Base-by-base conservation (phyloP, 2,329 filamentous ascomycete species). In the Sarocladium oryzae region DNA sequence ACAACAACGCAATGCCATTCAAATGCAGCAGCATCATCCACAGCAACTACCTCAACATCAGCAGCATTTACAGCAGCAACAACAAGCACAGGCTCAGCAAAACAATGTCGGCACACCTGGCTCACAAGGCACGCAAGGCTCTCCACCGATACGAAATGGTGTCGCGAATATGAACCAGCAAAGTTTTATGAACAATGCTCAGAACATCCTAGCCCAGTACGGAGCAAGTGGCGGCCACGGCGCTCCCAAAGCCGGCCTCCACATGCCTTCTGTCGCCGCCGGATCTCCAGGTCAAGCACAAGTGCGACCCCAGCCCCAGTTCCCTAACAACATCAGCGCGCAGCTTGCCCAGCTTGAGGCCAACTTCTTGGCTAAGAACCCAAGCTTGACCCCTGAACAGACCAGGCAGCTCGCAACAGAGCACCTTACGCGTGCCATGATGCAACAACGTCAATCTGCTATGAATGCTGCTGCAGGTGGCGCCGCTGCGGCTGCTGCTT, bases 381-480 rank as follows among this genome's bases (percentile, higher is more conserved):
- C 79, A 1, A 74, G 69, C 28, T 61, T 77, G 13, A 70, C 75
- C 0, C 69, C 73, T 2, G 76, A 81, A 33, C 69, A 74, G 53
- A 67, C 74, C 4, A 71, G 76, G 8, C 69, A 76, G 32, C 69
- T 78, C 54, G 79, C 79, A 0, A 74, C 73, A 15, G 73, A 78
- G 52, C 70, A 77, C 45, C 63, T 78, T 15, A 70, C 71, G 2
- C 66, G 73, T 24, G 62, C 71, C 40, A 72, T 80, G 60, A 63
- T 77, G 58, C 70, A 69, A 53, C 77, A 69, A 57, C 71, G 71
- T 50, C 73, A 78, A 55, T 73, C 71, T 21, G 77, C 77, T 2
- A 79, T 81, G 74, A 77, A 73, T 56, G 73, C 76, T 24, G 77
- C 78, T 2, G 75, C 77, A 2, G 78, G 77, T 9, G 73, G 66